Conservation (phyloP, 495 filamentous ascomycete genomes). For the Collariella sp. region DNA sequence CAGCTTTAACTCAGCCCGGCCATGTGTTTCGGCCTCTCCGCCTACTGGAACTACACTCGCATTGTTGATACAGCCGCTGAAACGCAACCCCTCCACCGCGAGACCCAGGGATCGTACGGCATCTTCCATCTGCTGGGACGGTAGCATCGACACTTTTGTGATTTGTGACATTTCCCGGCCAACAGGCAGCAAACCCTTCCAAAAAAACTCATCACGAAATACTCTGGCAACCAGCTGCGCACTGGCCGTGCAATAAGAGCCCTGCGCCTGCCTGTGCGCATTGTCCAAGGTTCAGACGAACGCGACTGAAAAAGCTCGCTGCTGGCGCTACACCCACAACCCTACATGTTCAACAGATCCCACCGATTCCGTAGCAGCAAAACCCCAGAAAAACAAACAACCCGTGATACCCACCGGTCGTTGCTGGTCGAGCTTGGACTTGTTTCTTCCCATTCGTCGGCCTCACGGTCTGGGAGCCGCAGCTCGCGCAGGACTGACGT, state of each 20-base stretch:
- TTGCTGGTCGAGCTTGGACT: constrained; percentile 34
- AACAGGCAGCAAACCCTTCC: constrained; percentile 21
- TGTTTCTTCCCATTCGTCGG: constrained; percentile 28
- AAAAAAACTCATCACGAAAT: constrained; percentile 15
- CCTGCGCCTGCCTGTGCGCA: constrained; percentile 5
- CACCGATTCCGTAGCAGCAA: constrained; percentile 23
- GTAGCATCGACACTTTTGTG: constrained; percentile 9
- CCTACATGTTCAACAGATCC: constrained; percentile 45
- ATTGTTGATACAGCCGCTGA: constrained; percentile 35
- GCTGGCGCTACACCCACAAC: constrained; percentile 6
- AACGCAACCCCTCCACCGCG: constrained; percentile 22
- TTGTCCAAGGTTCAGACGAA: background rate
- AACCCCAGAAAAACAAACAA: constrained; percentile 23
- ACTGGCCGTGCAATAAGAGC: constrained; percentile 5
- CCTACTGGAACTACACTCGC: constrained; percentile 15
- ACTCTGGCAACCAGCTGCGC: background rate
- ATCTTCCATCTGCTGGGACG: constrained; percentile 15
- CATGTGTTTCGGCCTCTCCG: constrained; percentile 19
- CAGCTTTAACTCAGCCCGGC: constrained; percentile 5
- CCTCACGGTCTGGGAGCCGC: constrained; percentile 30
- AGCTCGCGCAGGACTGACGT: constrained; percentile 29
- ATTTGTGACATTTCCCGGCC: constrained; percentile 17
- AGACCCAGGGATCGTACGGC: constrained; percentile 15
- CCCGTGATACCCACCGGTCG: constrained; percentile 30
- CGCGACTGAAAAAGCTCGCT: background rate